phyloP scores from a whole-genome alignment of 306 rosid species.

The Gastrolobium villosum region DNA sequence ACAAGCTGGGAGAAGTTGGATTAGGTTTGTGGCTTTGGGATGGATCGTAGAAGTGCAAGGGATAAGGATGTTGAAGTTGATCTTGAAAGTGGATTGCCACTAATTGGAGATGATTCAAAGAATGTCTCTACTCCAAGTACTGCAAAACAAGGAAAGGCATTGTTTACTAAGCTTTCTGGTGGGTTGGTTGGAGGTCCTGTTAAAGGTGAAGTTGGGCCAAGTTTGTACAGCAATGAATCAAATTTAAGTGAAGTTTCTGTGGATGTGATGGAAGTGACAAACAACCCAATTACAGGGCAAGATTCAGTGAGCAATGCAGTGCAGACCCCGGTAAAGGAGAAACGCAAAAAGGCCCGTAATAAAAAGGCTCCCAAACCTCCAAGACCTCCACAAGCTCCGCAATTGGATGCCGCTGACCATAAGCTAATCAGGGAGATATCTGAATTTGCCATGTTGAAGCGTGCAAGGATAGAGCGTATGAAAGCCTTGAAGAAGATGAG shows the following conservation, averaged over 20 bases:
- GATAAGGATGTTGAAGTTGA: conserved; percentile 63
- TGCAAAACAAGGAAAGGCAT: conserved; percentile 53
- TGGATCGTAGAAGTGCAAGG: conserved; percentile 56
- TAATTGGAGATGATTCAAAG: conserved; percentile 61
- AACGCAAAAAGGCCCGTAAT: conserved; percentile 66
- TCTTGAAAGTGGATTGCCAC: conserved; percentile 72
- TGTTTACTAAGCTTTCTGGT: conserved; percentile 56
- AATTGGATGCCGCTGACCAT: conserved; percentile 84
- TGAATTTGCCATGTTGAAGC: conserved; percentile 83
- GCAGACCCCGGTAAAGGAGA: conserved; percentile 64
- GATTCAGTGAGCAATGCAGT: conserved; percentile 41
- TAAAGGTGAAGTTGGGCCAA: conserved; percentile 54
- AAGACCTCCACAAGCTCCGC: conserved; percentile 86
- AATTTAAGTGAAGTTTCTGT: conserved; percentile 48
- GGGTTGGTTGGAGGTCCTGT: conserved; percentile 56
- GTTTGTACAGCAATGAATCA: conserved; percentile 47
- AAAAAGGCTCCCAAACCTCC: conserved; percentile 87
- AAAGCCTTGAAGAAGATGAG: conserved; percentile 86
- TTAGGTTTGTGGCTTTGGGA: conserved; percentile 49
- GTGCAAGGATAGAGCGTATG: conserved; percentile 83
- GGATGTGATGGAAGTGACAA: conserved; percentile 49
- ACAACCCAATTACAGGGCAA: conserved; percentile 47
- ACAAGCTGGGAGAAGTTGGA: conserved; percentile 21
- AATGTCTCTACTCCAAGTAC: conserved; percentile 46
- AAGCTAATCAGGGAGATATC: conserved; percentile 84